Evolutionary conservation across 805 yeast species (phyloP), one percentile per base, ranked within the genome.

Genomic region (Candida palmyrensis): DNA sequence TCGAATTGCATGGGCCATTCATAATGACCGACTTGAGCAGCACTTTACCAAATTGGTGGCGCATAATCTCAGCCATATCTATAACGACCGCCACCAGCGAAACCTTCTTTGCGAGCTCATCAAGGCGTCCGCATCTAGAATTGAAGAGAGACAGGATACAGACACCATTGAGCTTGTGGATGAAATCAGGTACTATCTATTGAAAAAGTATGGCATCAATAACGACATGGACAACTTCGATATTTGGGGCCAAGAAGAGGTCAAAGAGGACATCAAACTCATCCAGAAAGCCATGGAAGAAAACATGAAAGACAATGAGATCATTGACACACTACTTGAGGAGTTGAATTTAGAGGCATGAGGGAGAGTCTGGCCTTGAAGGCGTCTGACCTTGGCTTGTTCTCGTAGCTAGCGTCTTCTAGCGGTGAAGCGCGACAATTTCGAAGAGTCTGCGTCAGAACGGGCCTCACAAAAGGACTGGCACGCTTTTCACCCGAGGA

Each of bases 141-240:
- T 84, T 31, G 47, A 68, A 14, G 55, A 51, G 11, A 68, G 92
- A 48, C 78, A 84, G 43, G 85, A 77, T 39, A 79, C 83, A 0
- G 95, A 84, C 57, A 80, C 90, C 1, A 80, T 84, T 48, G 95
- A 84, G 46, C 59, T 84, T 43, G 64, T 84, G 18, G 95, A 83
- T 54, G 94, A 83, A 57, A 78, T 84, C 8, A 62, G 88, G 41
- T 84, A 70, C 52, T 80, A 77, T 42, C 53, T 84, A 29, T 47
- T 60, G 9, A 63, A 68, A 45, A 60, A 59, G 43, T 55, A 62
- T 35, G 50, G 51, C 1, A 54, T 59, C 5, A 39, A 41, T 34
- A 57, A 50, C 24, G 55, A 48, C 9, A 42, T 46, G n/a, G 39
- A 43, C 18, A 57, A 53, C 25, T 50, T 55, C 31, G 53, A 48